phyloP scores from a whole-genome alignment of 768 basidiomycete genomes.

The Scleroderma bovista region DNA sequence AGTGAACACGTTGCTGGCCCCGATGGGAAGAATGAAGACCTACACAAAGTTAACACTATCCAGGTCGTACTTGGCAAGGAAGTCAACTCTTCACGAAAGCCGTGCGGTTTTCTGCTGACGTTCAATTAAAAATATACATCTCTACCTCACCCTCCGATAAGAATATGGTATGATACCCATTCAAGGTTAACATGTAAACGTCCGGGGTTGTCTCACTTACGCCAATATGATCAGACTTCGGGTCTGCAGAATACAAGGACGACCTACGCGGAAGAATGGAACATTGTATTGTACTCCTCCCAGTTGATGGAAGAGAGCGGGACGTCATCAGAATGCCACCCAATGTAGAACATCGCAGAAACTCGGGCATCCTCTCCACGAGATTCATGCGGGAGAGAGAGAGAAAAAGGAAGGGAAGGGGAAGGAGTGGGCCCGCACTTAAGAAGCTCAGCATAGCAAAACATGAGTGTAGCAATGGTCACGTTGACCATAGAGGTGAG shows the following conservation, averaged over 20 bases:
- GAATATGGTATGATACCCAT: constrained; percentile 34
- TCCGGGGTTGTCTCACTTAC: constrained; percentile 31
- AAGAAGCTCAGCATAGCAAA: not conserved
- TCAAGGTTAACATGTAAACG: constrained; percentile 39
- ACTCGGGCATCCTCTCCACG: constrained; percentile 14
- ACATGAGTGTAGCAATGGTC: not conserved
- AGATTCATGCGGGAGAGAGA: not conserved
- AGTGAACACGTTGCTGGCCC: not conserved
- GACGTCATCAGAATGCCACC: constrained; percentile 51
- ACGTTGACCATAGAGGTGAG: too few relatives aligned
- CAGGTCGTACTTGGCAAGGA: constrained; percentile 46
- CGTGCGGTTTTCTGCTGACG: constrained; percentile 50
- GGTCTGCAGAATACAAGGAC: not conserved
- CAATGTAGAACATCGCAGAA: constrained; percentile 61
- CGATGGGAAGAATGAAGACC: not conserved
- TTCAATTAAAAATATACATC: constrained; percentile 55
- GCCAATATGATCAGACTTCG: not conserved
- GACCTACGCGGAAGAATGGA: constrained; percentile 61
- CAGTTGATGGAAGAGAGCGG: constrained; percentile 53
- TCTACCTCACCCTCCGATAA: constrained; percentile 73
- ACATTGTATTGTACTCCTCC: constrained; percentile 68
- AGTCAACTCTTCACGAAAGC: constrained; percentile 51
- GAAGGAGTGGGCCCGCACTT: not conserved
- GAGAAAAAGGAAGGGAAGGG: not conserved
- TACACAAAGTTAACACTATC: constrained; percentile 47